These are phyloP conservation scores for Quercus mongolica DNA, from an alignment of 306 rosid species.

Conservation along the genomic window DNA sequence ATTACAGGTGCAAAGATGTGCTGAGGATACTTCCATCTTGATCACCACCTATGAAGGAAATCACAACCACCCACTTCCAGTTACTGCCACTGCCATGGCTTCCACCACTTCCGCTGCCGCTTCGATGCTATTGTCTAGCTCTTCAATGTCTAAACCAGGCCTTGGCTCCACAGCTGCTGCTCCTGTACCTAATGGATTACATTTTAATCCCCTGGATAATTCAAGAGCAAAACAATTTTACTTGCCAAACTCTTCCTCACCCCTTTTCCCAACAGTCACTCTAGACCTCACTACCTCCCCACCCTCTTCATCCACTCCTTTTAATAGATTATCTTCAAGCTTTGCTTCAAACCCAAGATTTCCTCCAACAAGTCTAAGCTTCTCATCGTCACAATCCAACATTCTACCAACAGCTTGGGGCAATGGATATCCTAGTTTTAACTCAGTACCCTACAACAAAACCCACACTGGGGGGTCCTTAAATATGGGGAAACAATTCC, in stretches of 20 bases:
- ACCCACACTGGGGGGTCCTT: slow-evolving; percentile 14
- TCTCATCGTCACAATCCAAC: slow-evolving; percentile 19
- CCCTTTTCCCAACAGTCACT: slow-evolving; percentile 51
- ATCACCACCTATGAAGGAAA: slow-evolving; percentile 53
- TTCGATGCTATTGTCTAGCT: slow-evolving; percentile 48
- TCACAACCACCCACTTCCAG: slow-evolving; percentile 44
- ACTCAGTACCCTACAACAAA: slow-evolving; percentile 1
- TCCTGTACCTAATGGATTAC: slow-evolving; percentile 21
- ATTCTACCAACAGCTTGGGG: slow-evolving; percentile 18
- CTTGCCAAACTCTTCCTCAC: slow-evolving; percentile 32
- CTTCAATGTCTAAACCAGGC: slow-evolving; percentile 49
- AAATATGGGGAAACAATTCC: slow-evolving; percentile 24
- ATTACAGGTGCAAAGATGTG: slow-evolving; percentile 46
- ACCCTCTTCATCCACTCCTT: slow-evolving; percentile 14
- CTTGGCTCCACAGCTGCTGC: slow-evolving; percentile 11
- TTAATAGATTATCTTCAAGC: slow-evolving; percentile 16
- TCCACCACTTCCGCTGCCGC: slow-evolving; percentile 38
- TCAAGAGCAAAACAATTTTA: slow-evolving; percentile 27
- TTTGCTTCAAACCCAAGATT: slow-evolving; percentile 13
- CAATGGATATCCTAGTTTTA: slow-evolving; percentile 14
- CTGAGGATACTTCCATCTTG: slow-evolving; percentile 40
- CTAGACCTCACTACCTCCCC: slow-evolving; percentile 46
- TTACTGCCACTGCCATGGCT: slow-evolving; percentile 42
- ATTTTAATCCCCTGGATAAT: slow-evolving; percentile 31
- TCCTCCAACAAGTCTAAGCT: slow-evolving; percentile 18